phyloP scores from a whole-genome alignment of 2,329 filamentous ascomycete genomes.

The Stylonectria norvegica region DNA sequence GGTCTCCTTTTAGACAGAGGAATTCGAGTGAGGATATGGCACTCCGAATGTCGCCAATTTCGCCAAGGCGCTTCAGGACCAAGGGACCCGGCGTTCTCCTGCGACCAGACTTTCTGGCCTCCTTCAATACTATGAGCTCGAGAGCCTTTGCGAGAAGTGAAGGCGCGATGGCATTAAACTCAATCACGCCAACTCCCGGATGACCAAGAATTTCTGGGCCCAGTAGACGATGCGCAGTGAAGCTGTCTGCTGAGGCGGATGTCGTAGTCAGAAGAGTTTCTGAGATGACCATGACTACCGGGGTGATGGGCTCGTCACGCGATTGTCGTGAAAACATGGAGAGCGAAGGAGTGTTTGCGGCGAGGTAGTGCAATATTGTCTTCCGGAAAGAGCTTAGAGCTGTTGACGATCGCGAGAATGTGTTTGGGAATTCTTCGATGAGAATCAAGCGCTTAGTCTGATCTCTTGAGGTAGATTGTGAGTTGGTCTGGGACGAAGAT shows the following conservation, averaged over 20 bases:
- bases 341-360: constrained; percentile 59
- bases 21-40: constrained; percentile 93
- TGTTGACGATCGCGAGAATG: constrained; percentile 63
- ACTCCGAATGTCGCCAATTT: constrained; percentile 87
- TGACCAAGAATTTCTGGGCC: constrained; percentile 84
- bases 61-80: constrained; percentile 75
- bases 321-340: constrained; percentile 43
- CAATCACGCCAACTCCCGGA: constrained; percentile 73
- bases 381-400: constrained; percentile 69
- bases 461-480: constrained; percentile 16
- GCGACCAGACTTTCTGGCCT: constrained; percentile 73
- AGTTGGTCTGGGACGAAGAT: constrained; percentile 26
- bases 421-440: constrained; percentile 79
- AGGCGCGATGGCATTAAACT: constrained; percentile 89
- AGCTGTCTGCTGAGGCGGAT: constrained; percentile 81
- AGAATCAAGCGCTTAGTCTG: constrained; percentile 57
- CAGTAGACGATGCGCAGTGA: constrained; percentile 86
- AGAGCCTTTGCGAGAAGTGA: constrained; percentile 83
- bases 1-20: constrained; percentile 77
- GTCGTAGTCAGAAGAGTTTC: constrained; percentile 85
- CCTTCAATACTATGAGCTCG: constrained; percentile 77
- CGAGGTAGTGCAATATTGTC: constrained; percentile 71
- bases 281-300: constrained; percentile 85
- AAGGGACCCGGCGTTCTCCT: constrained; percentile 72
- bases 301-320: constrained; percentile 52